Evolutionary conservation across 805 yeast species (phyloP).

Genomic region (Lipomyces lipofer): DNA sequence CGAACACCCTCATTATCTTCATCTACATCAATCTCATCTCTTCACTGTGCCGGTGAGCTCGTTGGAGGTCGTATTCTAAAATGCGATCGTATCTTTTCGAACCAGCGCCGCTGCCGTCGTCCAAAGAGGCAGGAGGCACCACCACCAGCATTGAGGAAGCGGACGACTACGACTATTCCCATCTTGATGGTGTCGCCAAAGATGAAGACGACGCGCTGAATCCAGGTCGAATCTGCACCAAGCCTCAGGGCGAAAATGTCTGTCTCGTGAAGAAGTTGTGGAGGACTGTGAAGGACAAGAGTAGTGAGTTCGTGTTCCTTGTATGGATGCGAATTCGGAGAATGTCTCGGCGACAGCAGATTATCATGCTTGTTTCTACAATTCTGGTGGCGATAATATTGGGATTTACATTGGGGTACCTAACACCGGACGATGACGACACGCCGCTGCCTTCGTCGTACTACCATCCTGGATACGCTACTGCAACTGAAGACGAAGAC

Average conservation of each 20-base stretch:
- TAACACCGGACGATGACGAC: constrained; percentile 29
- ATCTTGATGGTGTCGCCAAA: constrained; percentile 31
- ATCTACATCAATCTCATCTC: no score
- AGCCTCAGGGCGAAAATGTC: no score
- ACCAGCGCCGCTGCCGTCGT: constrained; percentile 21
- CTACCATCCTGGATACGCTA: constrained; percentile 15
- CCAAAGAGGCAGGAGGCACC: constrained; percentile 16
- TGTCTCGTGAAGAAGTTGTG: constrained; percentile 2
- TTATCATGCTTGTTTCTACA: constrained; percentile 14
- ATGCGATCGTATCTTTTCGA: constrained; percentile 30
- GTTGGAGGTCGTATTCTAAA: no score
- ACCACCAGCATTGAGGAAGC: constrained; percentile 24
- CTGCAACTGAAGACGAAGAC: constrained; percentile 3
- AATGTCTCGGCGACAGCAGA: constrained; percentile 22
- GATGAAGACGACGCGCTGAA: constrained; percentile 8
- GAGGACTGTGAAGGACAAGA: constrained; percentile 1
- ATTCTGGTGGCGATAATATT: constrained; percentile 22
- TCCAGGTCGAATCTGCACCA: no score
- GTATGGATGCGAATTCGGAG: constrained; percentile 17
- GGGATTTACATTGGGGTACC: constrained; percentile 27
- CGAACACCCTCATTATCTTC: no score
- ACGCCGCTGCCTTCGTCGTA: constrained; percentile 24
- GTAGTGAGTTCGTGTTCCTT: not conserved
- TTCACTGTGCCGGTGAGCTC: no score
- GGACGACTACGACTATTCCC: constrained; percentile 27